Conservation (phyloP, 805 yeast genomes). For the Candida ortonii region DNA sequence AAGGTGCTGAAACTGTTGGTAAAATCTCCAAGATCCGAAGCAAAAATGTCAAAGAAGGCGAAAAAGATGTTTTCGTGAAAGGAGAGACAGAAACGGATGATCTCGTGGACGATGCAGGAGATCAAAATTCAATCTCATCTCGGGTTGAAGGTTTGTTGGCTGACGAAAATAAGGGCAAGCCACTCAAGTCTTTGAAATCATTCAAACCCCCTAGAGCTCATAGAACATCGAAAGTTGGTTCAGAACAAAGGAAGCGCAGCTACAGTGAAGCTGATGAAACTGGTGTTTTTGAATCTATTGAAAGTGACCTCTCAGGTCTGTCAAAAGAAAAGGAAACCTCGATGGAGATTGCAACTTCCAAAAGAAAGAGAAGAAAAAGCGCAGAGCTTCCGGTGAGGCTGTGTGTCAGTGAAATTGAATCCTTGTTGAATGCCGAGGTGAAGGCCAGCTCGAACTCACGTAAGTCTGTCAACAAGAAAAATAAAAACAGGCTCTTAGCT, state of each 20-base stretch:
- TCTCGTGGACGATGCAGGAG: background rate
- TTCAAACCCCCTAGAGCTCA: constrained; percentile 3
- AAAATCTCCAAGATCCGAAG: too few relatives aligned
- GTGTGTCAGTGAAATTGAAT: constrained; percentile 19
- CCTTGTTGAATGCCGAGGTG: constrained; percentile 24
- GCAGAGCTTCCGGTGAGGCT: constrained; percentile 21
- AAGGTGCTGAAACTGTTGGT: constrained; percentile 2
- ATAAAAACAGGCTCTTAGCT: constrained; percentile 27
- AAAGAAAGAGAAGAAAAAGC: constrained; percentile 18
- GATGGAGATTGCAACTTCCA: constrained; percentile 3
- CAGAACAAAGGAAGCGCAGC: constrained; percentile 6
- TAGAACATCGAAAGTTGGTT: constrained; percentile 1
- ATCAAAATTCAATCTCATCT: background rate
- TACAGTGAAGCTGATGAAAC: constrained; percentile 2
- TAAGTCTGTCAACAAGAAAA: constrained; percentile 21
- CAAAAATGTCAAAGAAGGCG: constrained; percentile 4
- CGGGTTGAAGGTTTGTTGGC: background rate
- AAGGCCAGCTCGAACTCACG: constrained; percentile 26
- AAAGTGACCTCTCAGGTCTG: background rate
- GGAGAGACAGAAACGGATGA: constrained; percentile 11
- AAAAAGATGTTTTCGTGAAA: constrained; percentile 7
- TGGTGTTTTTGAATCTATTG: background rate
- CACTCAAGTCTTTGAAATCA: constrained; percentile 8
- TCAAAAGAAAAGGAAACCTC: constrained; percentile 6
- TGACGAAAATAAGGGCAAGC: constrained; percentile 1